These are phyloP conservation scores for Gossypium raimondii DNA, from an alignment of 345 rosid species.

Conservation along the genomic window DNA sequence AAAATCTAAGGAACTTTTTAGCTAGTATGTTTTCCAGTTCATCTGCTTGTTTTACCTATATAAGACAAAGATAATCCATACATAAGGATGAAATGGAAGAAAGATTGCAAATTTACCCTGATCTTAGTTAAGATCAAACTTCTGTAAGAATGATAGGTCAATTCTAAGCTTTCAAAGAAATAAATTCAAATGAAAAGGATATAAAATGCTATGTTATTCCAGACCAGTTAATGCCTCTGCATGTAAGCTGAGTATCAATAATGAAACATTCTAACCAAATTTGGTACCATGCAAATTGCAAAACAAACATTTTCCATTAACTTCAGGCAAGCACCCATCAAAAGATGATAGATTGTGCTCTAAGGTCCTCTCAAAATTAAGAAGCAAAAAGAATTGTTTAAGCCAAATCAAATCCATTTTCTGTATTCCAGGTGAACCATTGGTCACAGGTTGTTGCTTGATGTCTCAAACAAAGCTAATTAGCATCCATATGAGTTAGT, in stretches of 20 bases:
- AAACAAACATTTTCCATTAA: background rate
- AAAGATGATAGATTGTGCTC: constrained; percentile 1
- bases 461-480: too few relatives aligned
- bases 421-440: too few relatives aligned
- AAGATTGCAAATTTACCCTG: background rate
- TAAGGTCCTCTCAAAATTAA: background rate
- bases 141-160: background rate
- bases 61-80: constrained; percentile 6
- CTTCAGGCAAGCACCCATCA: background rate
- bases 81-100: constrained; percentile 11
- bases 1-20: constrained; percentile 85
- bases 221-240: background rate
- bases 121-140: background rate
- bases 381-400: background rate
- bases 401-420: too few relatives aligned
- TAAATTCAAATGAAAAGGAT: background rate
- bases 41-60: constrained; percentile 91
- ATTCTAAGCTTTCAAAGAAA: background rate
- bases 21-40: constrained; percentile 94
- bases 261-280: background rate
- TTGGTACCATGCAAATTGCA: background rate
- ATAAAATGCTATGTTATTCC: background rate
- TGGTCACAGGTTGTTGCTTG: too few relatives aligned
- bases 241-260: background rate
- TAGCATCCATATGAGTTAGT: too few relatives aligned